A percentile compares a stretch with the other conserved stretches of the same genome.
Evolutionary conservation across 2,329 filamentous ascomycete species (phyloP).

Genomic region (Dactylellina haptotyla): DNA sequence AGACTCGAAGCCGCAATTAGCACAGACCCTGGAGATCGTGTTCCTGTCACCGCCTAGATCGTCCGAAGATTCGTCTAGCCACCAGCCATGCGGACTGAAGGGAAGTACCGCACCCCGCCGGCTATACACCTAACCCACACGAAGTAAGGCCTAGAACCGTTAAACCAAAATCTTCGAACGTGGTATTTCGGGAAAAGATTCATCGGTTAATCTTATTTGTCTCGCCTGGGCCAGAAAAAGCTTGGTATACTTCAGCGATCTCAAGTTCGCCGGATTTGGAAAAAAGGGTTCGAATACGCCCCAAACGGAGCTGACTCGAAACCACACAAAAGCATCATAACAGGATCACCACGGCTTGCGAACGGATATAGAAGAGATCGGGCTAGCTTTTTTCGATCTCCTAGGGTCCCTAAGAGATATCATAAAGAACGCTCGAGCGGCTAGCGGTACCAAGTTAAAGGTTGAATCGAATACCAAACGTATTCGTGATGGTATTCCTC

Average conservation of each 20-base stretch:
- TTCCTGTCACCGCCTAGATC: conserved; percentile 8
- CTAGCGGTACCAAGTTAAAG: neutral
- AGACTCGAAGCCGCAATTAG: neutral
- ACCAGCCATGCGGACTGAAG: neutral
- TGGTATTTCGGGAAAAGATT: neutral
- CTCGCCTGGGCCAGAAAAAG: neutral
- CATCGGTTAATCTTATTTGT: conserved; percentile 27
- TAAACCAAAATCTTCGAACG: neutral
- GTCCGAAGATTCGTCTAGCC: conserved; percentile 3
- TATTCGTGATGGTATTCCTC: neutral
- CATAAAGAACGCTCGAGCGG: too few relatives aligned
- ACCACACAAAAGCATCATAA: neutral
- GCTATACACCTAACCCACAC: neutral
- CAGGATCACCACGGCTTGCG: neutral
- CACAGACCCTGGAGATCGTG: conserved; percentile 16
- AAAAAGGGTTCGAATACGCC: neutral
- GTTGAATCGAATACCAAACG: neutral
- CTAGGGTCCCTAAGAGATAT: neutral
- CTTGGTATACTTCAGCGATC: neutral
- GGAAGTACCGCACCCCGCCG: conserved; percentile 4
- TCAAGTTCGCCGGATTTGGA: conserved; percentile 19
- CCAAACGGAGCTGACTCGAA: neutral
- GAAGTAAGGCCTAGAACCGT: neutral
- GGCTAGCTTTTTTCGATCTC: conserved; percentile 4
- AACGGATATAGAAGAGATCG: conserved; percentile 7